phyloP scores from a whole-genome alignment of 176 grass and related monocot species.

The Carex pumila region DNA sequence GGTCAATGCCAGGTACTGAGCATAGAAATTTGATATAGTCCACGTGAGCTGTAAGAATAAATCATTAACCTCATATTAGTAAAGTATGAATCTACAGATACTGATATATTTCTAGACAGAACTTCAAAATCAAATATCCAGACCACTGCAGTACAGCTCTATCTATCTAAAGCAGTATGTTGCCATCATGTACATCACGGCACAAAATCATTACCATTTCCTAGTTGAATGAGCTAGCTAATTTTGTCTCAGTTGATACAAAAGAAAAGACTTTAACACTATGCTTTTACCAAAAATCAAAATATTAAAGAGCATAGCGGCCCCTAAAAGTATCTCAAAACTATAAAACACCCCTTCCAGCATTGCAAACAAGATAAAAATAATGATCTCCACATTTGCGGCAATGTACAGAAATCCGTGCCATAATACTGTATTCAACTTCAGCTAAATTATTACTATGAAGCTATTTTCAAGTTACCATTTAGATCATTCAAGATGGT shows the following conservation, averaged over 20 bases:
- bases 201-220: not conserved
- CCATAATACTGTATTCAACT: not conserved
- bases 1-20: conserved; percentile 53
- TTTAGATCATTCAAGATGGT: not conserved
- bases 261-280: not conserved
- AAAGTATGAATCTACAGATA: not conserved
- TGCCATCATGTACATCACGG: not conserved
- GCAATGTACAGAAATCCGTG: not conserved
- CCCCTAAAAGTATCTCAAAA: not conserved
- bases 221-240: not conserved
- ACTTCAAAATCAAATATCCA: not conserved
- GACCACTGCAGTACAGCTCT: not conserved
- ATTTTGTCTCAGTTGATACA: not conserved
- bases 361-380: not conserved
- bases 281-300: not conserved
- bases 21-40: conserved; percentile 92
- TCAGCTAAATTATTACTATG: not conserved
- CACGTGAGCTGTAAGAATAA: conserved; percentile 51
- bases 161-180: not conserved
- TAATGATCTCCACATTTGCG: not conserved
- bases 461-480: not conserved
- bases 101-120: not conserved
- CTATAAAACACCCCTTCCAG: not conserved
- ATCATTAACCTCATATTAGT: not conserved
- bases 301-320: not conserved